A percentile compares a stretch with the other conserved stretches of the same genome.
Conservation (phyloP, 306 rosid genomes). For the Inga laurina region DNA sequence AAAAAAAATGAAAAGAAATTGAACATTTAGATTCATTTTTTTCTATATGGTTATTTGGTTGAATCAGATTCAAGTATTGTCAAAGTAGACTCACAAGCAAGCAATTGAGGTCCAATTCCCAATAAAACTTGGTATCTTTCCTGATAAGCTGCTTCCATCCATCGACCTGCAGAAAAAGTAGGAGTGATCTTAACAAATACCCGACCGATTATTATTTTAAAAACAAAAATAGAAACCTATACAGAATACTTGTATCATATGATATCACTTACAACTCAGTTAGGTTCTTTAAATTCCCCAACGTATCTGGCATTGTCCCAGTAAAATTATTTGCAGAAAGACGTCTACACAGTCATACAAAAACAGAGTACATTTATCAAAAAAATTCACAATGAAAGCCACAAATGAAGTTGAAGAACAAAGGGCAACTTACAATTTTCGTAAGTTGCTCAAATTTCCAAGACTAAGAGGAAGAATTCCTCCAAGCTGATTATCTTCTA, state of each 20-base stretch:
- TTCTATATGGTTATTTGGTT: too few relatives aligned
- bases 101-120: too few relatives aligned
- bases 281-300: conserved; percentile 55
- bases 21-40: background rate
- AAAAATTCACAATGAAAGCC: too few relatives aligned
- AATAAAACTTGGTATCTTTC: too few relatives aligned
- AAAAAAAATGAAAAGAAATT: background rate
- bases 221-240: background rate
- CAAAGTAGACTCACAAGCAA: too few relatives aligned
- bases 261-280: conserved; percentile 56
- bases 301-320: conserved; percentile 60
- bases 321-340: conserved; percentile 64
- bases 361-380: background rate
- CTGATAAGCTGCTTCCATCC: conserved; percentile 62
- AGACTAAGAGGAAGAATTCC: too few relatives aligned
- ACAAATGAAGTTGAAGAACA: too few relatives aligned
- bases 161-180: conserved; percentile 54
- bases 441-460: too few relatives aligned
- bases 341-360: conserved; percentile 41
- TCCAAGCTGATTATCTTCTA: too few relatives aligned
- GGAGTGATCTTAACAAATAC: background rate
- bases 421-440: too few relatives aligned
- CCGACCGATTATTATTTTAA: background rate
- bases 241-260: background rate
- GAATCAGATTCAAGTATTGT: too few relatives aligned